A percentile compares a stretch with the other conserved stretches of the same genome.
Conservation (phyloP, 306 rosid species). For the Quercus robur region DNA sequence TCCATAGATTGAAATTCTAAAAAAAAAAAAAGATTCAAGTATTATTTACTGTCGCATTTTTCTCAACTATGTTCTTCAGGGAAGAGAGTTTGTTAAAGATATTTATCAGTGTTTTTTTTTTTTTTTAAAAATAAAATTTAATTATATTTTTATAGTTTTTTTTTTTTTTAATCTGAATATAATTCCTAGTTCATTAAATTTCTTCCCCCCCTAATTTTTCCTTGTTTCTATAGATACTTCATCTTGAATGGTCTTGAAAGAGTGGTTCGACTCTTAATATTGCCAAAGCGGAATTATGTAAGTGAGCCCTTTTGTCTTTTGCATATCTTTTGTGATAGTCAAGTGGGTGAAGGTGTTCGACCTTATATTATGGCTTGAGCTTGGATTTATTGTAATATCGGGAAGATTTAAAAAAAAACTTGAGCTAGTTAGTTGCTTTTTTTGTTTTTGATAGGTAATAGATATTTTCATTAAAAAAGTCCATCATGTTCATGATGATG, state of each 20-base stretch:
- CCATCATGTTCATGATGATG: too few relatives aligned
- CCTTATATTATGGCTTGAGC: slow-evolving; percentile 6
- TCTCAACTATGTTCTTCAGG: background rate
- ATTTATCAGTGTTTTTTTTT: background rate
- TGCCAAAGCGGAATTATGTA: slow-evolving; percentile 89
- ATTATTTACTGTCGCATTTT: background rate
- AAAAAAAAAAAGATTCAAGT: background rate
- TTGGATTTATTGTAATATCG: background rate
- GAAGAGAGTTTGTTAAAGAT: background rate
- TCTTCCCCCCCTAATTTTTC: background rate
- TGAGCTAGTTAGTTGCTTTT: too few relatives aligned
- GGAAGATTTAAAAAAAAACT: background rate
- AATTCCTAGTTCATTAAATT: slow-evolving; percentile 6
- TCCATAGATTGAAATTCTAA: too few relatives aligned
- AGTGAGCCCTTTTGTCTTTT: slow-evolving; percentile 29
- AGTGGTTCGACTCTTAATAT: slow-evolving; percentile 74
- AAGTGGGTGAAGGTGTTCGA: slow-evolving; percentile 17
- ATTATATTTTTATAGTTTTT: background rate
- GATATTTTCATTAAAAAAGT: too few relatives aligned
- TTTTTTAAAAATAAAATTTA: too few relatives aligned
- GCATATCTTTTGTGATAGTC: background rate
- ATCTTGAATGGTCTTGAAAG: slow-evolving; percentile 89
- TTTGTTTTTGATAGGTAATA: too few relatives aligned
- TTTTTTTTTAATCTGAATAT: background rate
- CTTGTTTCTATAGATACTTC: slow-evolving; percentile 63